These are phyloP conservation scores for Bruguiera gymnorhiza DNA, from an alignment of 345 rosid genomes.

Conservation along the genomic window DNA sequence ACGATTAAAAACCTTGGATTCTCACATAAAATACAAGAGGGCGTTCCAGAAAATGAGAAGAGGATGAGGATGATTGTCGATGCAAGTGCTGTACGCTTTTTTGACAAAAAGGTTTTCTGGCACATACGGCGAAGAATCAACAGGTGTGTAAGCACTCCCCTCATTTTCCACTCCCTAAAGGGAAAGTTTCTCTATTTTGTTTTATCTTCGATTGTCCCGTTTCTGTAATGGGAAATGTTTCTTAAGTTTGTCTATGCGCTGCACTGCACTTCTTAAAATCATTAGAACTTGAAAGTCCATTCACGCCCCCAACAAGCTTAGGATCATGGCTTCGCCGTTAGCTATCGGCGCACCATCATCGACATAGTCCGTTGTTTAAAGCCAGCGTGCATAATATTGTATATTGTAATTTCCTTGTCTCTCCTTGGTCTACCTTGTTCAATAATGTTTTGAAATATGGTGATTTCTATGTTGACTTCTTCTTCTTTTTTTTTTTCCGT, in stretches of 20 bases:
- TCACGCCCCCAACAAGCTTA: neutral
- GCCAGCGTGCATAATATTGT: too few relatives aligned
- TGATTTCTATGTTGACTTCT: too few relatives aligned
- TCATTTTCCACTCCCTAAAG: conserved; percentile 32
- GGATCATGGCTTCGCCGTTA: neutral
- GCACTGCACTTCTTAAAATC: conserved; percentile 26
- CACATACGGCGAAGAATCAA: neutral
- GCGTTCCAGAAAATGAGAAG: too few relatives aligned
- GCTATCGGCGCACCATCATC: conserved; percentile 1
- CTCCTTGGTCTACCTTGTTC: too few relatives aligned
- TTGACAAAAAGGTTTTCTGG: neutral
- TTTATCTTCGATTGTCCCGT: conserved; percentile 11
- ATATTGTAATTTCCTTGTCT: too few relatives aligned
- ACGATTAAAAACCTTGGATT: too few relatives aligned
- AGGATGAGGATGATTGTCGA: conserved; percentile 13
- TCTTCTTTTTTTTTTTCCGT: too few relatives aligned
- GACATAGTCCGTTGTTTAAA: neutral
- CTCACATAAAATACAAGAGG: too few relatives aligned
- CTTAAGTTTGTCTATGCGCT: neutral
- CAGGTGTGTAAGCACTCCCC: neutral
- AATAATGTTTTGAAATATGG: too few relatives aligned
- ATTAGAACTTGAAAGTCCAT: conserved; percentile 10
- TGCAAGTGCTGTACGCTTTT: conserved; percentile 14
- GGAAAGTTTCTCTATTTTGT: conserved; percentile 29
- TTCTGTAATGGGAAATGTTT: conserved; percentile 34